phyloP scores from a whole-genome alignment of 192 early-diverging fungal genomes.

The Blastocladiella britannica region DNA sequence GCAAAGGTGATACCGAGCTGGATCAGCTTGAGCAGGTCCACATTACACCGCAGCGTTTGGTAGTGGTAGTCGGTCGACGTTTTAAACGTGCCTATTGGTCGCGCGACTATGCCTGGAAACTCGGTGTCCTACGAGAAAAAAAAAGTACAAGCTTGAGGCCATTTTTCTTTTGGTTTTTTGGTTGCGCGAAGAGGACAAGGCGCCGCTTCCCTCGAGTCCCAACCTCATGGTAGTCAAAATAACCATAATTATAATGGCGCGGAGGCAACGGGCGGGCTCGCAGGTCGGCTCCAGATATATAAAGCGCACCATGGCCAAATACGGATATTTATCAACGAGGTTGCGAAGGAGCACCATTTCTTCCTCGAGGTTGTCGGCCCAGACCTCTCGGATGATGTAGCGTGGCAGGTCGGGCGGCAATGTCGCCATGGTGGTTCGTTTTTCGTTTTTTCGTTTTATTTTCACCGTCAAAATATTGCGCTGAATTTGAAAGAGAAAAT shows the following conservation, averaged over 20 bases:
- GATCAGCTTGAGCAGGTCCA: conserved; percentile 92
- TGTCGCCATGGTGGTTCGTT: too few species aligned
- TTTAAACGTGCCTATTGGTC: conserved; percentile 91
- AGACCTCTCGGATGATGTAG: conserved; percentile 60
- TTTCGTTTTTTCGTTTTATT: too few species aligned
- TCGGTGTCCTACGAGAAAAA: conserved; percentile 62
- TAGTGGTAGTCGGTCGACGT: conserved; percentile 96
- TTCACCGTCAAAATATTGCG: too few species aligned
- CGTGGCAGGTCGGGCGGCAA: too few species aligned
- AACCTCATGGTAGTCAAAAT: background rate
- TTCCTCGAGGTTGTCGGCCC: conserved; percentile 87
- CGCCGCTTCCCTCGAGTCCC: too few species aligned
- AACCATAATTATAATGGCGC: background rate
- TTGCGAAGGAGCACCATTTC: conserved; percentile 74
- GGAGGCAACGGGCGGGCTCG: background rate
- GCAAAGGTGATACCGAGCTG: conserved; percentile 92
- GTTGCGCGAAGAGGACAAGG: conserved; percentile 5
- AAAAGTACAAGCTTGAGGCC: background rate
- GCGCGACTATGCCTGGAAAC: conserved; percentile 93
- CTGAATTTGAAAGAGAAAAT: too few species aligned
- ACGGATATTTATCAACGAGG: conserved; percentile 76
- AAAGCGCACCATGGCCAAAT: conserved; percentile 83
- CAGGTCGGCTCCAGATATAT: background rate
- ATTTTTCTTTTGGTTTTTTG: conserved; percentile 4
- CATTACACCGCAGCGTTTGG: conserved; percentile 92